These are phyloP conservation scores for Phytophthora quininea DNA, from an alignment of 352 stramenopile genomes.

Conservation along the genomic window DNA sequence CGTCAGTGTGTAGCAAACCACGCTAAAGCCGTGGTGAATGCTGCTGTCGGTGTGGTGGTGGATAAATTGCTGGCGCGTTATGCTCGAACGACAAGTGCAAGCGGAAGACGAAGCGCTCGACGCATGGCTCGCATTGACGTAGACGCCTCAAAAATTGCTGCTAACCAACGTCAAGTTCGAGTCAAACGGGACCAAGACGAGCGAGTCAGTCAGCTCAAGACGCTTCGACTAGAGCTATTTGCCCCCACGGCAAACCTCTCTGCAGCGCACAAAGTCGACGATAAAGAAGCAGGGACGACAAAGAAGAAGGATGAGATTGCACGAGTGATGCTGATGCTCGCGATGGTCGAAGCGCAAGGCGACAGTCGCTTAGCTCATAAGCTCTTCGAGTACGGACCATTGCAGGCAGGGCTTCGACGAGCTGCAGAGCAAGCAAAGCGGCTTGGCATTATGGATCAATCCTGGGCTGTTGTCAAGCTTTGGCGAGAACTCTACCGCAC, in stretches of 20 bases:
- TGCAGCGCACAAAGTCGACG: neutral
- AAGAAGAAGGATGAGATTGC: slow-evolving; percentile 18
- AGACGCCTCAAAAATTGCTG: slow-evolving; percentile 7
- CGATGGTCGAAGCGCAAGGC: slow-evolving; percentile 59
- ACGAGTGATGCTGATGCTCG: slow-evolving; percentile 44
- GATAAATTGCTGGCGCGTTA: slow-evolving; percentile 38
- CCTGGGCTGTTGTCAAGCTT: slow-evolving; percentile 59
- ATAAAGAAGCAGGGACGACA: neutral
- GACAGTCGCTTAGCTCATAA: slow-evolving; percentile 46
- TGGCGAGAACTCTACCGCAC: slow-evolving; percentile 66
- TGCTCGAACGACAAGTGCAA: slow-evolving; percentile 7
- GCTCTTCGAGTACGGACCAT: slow-evolving; percentile 37
- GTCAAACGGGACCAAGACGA: slow-evolving; percentile 43
- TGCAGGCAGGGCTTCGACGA: slow-evolving; percentile 41
- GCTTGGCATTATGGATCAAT: slow-evolving; percentile 34
- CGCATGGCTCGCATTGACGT: slow-evolving; percentile 4
- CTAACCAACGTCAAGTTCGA: slow-evolving; percentile 20
- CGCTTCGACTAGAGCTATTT: slow-evolving; percentile 55
- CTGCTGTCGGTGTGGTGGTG: slow-evolving; percentile 41
- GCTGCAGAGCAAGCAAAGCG: slow-evolving; percentile 52
- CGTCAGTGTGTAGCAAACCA: slow-evolving; percentile 25
- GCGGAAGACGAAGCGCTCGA: slow-evolving; percentile 9
- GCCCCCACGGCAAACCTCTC: slow-evolving; percentile 26
- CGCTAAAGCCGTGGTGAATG: slow-evolving; percentile 37
- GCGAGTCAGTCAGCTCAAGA: slow-evolving; percentile 31